Evolutionary conservation across 1,284 basidiomycete species (phyloP).

Genomic region (Fomitiporia mediterranea): DNA sequence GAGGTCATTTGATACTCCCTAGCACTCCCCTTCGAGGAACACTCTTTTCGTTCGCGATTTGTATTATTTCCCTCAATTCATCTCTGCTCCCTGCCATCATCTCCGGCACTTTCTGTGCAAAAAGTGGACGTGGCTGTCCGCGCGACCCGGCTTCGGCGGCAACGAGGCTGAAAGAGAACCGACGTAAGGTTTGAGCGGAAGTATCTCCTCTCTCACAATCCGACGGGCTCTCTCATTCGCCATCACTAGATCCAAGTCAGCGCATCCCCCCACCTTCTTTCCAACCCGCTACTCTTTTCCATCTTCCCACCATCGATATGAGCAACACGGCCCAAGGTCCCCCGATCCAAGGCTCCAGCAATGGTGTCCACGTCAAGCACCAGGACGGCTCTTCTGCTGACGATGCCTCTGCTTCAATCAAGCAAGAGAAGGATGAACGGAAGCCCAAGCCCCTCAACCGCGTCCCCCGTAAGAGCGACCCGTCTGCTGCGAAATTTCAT

Average conservation of each 20-base stretch:
- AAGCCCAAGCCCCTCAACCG: constrained; percentile 78
- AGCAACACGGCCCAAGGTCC: constrained; percentile 5
- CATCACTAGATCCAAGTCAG: constrained; percentile 15
- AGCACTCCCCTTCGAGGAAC: too few relatives aligned
- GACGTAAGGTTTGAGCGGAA: constrained; percentile 9
- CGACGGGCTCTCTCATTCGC: constrained; percentile 6
- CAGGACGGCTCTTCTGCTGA: constrained; percentile 40
- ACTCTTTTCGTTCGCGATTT: too few relatives aligned
- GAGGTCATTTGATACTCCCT: neutral
- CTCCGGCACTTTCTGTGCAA: too few relatives aligned
- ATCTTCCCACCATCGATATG: constrained; percentile 16
- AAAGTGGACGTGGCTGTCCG: too few relatives aligned
- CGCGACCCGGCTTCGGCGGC: too few relatives aligned
- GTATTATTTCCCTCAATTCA: too few relatives aligned
- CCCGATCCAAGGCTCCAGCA: constrained; percentile 9
- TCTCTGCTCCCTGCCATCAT: too few relatives aligned
- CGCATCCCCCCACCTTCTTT: constrained; percentile 2
- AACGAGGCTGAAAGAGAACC: too few relatives aligned
- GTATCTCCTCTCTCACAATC: neutral
- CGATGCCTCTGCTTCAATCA: constrained; percentile 25
- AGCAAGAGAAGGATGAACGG: constrained; percentile 47
- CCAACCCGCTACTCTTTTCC: constrained; percentile 1
- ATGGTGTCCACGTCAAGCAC: constrained; percentile 32
- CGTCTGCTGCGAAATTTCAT: constrained; percentile 10
- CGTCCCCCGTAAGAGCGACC: constrained; percentile 64